These are phyloP conservation scores for Colletotrichum theobromicola DNA, from an alignment of 2,329 filamentous ascomycete species.

Conservation along the genomic window DNA sequence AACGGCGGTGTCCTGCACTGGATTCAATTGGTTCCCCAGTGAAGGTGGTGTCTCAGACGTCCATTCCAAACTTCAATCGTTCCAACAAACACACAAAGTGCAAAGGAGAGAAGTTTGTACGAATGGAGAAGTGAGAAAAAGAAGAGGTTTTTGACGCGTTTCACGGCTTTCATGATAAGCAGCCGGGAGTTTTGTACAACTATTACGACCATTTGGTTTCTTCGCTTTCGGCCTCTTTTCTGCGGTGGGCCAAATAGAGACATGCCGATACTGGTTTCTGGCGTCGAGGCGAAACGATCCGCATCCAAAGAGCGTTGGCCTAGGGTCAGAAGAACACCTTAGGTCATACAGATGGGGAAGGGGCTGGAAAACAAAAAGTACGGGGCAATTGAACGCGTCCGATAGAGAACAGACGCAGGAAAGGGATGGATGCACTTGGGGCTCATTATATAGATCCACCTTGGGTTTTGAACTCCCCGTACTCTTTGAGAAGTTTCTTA, in stretches of 20 bases:
- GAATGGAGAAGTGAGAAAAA: background rate
- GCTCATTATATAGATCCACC: conserved; percentile 12
- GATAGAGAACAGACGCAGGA: background rate
- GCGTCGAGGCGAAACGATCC: background rate
- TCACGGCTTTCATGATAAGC: background rate
- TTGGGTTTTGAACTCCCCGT: conserved; percentile 4
- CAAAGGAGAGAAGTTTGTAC: background rate
- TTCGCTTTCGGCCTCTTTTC: background rate
- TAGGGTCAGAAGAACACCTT: background rate
- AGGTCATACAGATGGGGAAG: background rate
- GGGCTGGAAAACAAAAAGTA: background rate
- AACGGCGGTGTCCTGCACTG: background rate
- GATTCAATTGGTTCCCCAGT: background rate
- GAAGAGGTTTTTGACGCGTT: background rate
- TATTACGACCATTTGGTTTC: background rate
- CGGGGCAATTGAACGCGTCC: background rate
- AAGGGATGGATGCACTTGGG: background rate
- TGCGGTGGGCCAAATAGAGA: background rate
- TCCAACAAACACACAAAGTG: background rate
- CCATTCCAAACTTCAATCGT: background rate
- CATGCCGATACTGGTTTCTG: background rate
- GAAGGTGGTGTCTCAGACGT: background rate
- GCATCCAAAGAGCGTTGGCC: background rate
- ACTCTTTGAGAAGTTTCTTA: conserved; percentile 7
- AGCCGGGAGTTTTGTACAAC: conserved; percentile 9